Evolutionary conservation across 2,329 filamentous ascomycete species (phyloP), one percentile per base, ranked within the genome.

Genomic region (Calonectria pseudoreteaudii): DNA sequence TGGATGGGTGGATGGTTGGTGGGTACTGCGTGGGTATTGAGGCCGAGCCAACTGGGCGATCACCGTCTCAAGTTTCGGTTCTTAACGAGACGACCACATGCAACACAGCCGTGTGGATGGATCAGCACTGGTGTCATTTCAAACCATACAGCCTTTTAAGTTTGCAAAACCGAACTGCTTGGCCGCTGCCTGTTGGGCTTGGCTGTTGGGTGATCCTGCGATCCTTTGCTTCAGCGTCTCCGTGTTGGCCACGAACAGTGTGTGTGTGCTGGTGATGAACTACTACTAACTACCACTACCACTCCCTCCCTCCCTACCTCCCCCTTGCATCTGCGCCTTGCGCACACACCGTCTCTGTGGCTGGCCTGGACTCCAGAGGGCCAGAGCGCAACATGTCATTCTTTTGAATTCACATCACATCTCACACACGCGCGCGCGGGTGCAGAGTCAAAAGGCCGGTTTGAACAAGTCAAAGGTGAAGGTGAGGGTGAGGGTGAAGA

Each of bases 11-110:
- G 30, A 8, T 31, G 4, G 4, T 8, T 31, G 30, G 30, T 31
- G 30, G 30, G 30, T 4, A 31, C 8, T 11, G 6, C 4, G 49
- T 14, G 14, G 49, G 34, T 7, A 44, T 20, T 26, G 13, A 23
- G 26, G 56, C n/a, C 16, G 14, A 23, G 53, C 53, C 53, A 60
- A n/a, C 36, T 23, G 31, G 34, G n/a, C 31, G 56, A 62, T 62
- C 34, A 23, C 34, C 56, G n/a, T 9, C n/a, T 4, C 28, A 23
- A 56, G 30, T 36, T 41, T 60, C 13, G 16, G 53, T 58, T 31
- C 53, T 58, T 58, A 58, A 58, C 53, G 53, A 31, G 56, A 60
- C 34, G 56, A 60, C n/a, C n/a, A n/a, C n/a, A n/a, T 38, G 56
- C 31, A 28, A 60, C 56, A 38, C 56, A 38, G 56, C 56, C 20